Evolutionary conservation across 1,139 yeast genomes (phyloP), one percentile per base, ranked within the genome.

Genomic region (Taphrina communis): DNA sequence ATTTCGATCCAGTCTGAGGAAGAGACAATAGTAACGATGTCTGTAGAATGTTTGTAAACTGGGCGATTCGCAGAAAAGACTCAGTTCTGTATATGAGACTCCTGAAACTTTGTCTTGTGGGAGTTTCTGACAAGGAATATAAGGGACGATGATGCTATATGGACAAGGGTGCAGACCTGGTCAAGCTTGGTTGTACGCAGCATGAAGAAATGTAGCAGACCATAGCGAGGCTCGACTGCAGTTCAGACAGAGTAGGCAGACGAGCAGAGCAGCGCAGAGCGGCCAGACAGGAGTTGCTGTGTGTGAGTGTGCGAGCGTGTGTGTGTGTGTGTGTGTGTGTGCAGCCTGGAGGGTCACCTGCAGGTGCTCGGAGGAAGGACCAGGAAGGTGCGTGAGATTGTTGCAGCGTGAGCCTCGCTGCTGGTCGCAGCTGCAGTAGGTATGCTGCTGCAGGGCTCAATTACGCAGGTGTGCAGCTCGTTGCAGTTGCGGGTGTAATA

Each of bases 381-480:
- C 48, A 44, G 48, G 48, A 44, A 44, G 48, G 48, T 44, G 48
- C 48, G 48, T 44, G 48, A 44, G 48, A 8, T 12, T 39, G 42
- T 39, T 25, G 31, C 31, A 25, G 31, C 31, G 31, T 25, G 31
- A 25, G 31, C 31, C 31, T 25, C 31, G 31, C 31, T 25, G 31
- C 31, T 25, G 31, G 31, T 25, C 31, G 31, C 31, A 25, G 31
- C 31, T 12, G 19, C 48, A 2, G 48, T 17, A 44, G 48, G 5
- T 44, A 17, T 17, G 17, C 14, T 9, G 48, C 48, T 44, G 48
- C 48, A 44, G 48, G 48, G 19, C 31, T n/a, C 48, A 44, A 44
- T 44, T 44, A 44, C 48, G 48, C 48, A 44, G 48, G 48, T 44
- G 48, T 17, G 48, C 19, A n/a, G 48, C 48, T 44, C 19, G n/a